These are phyloP conservation scores for Angomonas ambiguus DNA, from an alignment of 208 protist genomes.

Conservation along the genomic window DNA sequence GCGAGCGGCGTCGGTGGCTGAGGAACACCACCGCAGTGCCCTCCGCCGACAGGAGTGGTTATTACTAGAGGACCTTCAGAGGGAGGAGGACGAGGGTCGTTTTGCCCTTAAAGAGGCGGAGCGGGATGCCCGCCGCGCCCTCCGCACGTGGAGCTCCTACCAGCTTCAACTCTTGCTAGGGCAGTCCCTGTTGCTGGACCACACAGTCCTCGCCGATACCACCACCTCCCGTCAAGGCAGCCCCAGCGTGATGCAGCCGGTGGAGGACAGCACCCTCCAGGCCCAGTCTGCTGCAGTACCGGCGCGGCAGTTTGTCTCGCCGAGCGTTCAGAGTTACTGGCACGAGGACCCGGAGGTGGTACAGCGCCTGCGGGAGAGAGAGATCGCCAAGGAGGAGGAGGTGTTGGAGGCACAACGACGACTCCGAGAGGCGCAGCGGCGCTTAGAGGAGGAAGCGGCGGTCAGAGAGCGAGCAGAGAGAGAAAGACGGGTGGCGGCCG, in stretches of 20 bases:
- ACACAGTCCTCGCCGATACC: neutral
- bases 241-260: neutral
- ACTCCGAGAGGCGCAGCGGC: slow-evolving; percentile 50
- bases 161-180: neutral
- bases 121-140: slow-evolving; percentile 27
- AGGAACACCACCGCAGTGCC: neutral
- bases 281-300: neutral
- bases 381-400: slow-evolving; percentile 29
- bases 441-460: slow-evolving; percentile 40
- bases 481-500: slow-evolving; percentile 19
- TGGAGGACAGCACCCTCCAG: neutral
- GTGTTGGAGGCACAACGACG: slow-evolving; percentile 39
- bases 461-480: slow-evolving; percentile 26
- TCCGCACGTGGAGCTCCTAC: slow-evolving; percentile 16
- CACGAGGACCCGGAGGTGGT: slow-evolving; percentile 22
- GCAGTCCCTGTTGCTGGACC: neutral
- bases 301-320: too few relatives aligned
- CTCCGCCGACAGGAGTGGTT: neutral
- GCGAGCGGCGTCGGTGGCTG: neutral
- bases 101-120: slow-evolving; percentile 32
- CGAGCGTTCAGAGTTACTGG: neutral
- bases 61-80: slow-evolving; percentile 25
- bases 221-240: neutral
- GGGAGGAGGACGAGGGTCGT: slow-evolving; percentile 44
- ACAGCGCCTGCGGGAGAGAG: slow-evolving; percentile 22